Base-by-base conservation (phyloP, 495 filamentous ascomycete genomes). In the Patellaria atrata region DNA sequence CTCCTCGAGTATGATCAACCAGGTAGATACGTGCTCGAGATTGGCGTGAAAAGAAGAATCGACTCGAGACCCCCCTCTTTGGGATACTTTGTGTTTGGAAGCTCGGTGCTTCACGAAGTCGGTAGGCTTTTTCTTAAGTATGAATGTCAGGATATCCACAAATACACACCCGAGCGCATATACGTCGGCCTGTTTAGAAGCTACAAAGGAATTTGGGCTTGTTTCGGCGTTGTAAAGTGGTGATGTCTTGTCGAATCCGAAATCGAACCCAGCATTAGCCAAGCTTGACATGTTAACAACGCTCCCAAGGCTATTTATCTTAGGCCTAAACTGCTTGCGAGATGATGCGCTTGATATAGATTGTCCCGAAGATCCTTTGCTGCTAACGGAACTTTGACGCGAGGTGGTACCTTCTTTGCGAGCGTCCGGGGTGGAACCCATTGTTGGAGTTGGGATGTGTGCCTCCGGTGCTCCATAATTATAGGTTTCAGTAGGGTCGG, bases 1-100 rank as follows among this genome's bases (percentile, higher is more conserved):
- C 30, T 72, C 71, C 27, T 73, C 69, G 0, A 93, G 57, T 7
- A 63, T 55, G 0, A 65, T 63, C 53, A 87, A 79, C 86, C 87
- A 94, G 11, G 64, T 70, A 28, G 75, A 71, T 1, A 92, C 70
- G 49, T 86, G 80, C 10, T 66, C 68, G 0, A 79, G 59, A 46
- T 92, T 89, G 17, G 73, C 73, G 51, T 94, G 86, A 56, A 86
- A 96, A 0, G 77, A 83, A 1, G 77, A 70, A 47, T 93, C 55
- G 2, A 35, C 46, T 3, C 52, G 50, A 12, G 44, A 39, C 12
- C 32, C 43, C 30, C 38, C 33, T 10, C 29, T 33, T 16, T 40
- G 22, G 18, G 19, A 38, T 4, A 35, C 33, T 58, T 69, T 68
- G 53, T 86, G 80, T 34, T 80, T 76, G 1, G 71, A 65, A 2